These are phyloP conservation scores for Wallacemonas sp. DNA, from an alignment of 208 protist genomes.

Conservation along the genomic window DNA sequence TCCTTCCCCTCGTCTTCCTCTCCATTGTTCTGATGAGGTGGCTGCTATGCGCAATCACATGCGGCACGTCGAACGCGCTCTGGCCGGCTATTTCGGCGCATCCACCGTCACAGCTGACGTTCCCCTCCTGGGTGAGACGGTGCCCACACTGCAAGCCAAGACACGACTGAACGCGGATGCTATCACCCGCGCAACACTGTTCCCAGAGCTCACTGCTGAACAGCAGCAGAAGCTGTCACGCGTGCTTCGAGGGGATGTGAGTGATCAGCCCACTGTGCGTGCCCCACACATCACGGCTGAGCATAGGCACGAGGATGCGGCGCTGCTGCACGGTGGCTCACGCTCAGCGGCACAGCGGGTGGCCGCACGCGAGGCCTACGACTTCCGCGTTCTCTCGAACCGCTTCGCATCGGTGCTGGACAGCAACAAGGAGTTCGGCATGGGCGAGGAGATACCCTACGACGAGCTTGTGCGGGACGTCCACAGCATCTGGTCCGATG, in stretches of 20 bases:
- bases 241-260: not conserved
- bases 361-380: not conserved
- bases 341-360: not conserved
- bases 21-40: too few relatives aligned
- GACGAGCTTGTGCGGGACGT: slow-evolving; percentile 37
- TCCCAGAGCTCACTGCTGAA: not conserved
- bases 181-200: slow-evolving; percentile 13
- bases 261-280: not conserved
- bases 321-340: not conserved
- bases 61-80: not conserved
- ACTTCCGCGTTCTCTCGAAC: slow-evolving; percentile 35
- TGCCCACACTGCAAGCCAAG: slow-evolving; percentile 6
- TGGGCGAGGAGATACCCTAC: slow-evolving; percentile 29
- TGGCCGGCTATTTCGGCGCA: slow-evolving; percentile 2
- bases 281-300: not conserved
- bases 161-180: slow-evolving; percentile 1
- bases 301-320: too few relatives aligned
- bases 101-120: not conserved
- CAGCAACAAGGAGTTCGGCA: slow-evolving; percentile 40
- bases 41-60: not conserved
- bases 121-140: slow-evolving; percentile 4
- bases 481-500: slow-evolving; percentile 20
- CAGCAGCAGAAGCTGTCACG: not conserved
- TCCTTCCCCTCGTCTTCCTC: slow-evolving; percentile 1
- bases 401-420: slow-evolving; percentile 44